Evolutionary conservation across 164 flowering plant species (phyloP), one percentile per base, ranked within the genome.

Genomic region (Umbilicus rupestris): DNA sequence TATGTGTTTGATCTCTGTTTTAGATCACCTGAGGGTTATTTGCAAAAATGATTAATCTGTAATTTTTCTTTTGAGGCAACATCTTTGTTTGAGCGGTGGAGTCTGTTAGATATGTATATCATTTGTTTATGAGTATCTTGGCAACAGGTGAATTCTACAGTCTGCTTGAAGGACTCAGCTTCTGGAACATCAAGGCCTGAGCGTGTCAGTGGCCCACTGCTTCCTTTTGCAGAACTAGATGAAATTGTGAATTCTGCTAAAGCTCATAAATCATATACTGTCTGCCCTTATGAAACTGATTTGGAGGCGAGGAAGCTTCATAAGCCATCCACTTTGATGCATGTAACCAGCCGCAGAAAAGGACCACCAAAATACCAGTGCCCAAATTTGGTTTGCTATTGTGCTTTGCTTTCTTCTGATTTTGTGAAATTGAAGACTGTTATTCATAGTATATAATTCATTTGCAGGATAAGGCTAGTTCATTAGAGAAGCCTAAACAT

Each of bases 281-380:
- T 69, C 37, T 70, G 46, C 45, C 69, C 15, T 28, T 70, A 20
- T 30, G 71, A 68, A 26, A 68, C 31, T 42, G 67, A 62, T 35
- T 24, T 39, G 16, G 81, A 79, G 62, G 81, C 75, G 46, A 80
- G 77, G 72, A 42, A 52, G 65, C 80, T 87, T 79, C 97, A 97
- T 60, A 83, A 84, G 76, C 85, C 92, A 66, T 72, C 70, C 68
- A 77, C 84, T 50, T 77, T 95, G 72, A 66, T 84, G 80, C 84
- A 84, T 81, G 87, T 95, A 39, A 95, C 99, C 45, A 92, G 74
- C 74, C 83, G 99, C 78, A 82, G 81, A 80, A 95, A 88, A 80
- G 76, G 68, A 44, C 76, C 83, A 15, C 66, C 62, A 20, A 83
- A 67, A 73, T 83, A 84, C 77, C 84, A 74, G 68, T 81, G 76